These are phyloP conservation scores for Trametes elegans DNA, from an alignment of 768 basidiomycete species.

Conservation along the genomic window DNA sequence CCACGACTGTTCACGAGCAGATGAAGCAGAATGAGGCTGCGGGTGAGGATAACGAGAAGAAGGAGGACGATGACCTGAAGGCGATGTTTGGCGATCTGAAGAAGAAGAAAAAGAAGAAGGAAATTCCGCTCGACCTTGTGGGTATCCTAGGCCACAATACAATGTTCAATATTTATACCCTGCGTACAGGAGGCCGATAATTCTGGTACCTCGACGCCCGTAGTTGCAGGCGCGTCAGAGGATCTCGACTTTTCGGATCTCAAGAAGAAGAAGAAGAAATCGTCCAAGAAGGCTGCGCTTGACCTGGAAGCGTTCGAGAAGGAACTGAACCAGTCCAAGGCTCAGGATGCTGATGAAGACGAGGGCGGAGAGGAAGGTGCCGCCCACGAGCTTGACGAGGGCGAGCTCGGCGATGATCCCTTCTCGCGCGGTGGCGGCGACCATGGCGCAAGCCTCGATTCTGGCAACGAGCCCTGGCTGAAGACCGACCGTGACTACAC, in stretches of 20 bases:
- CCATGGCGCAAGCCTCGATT: constrained; percentile 59
- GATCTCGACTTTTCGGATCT: constrained; percentile 94
- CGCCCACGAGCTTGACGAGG: constrained; percentile 62
- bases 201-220: constrained; percentile 64
- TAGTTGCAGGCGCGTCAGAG: constrained; percentile 42
- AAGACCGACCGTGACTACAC: constrained; percentile 92
- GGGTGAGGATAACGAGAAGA: constrained; percentile 38
- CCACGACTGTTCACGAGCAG: constrained; percentile 71
- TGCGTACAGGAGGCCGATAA: constrained; percentile 42
- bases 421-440: constrained; percentile 60
- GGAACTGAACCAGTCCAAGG: constrained; percentile 73
- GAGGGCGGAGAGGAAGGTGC: constrained; percentile 64
- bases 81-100: constrained; percentile 87
- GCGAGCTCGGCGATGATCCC: constrained; percentile 86
- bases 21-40: constrained; percentile 53
- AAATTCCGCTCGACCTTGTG: constrained; percentile 81
- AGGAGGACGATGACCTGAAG: constrained; percentile 74
- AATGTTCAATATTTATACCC: neutral
- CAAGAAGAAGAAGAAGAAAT: constrained; percentile 97
- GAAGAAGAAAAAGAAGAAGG: constrained; percentile 93
- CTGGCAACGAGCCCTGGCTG: constrained; percentile 86
- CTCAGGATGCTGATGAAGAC: constrained; percentile 53
- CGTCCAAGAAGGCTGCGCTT: constrained; percentile 80
- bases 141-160: constrained; percentile 25
- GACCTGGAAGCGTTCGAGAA: constrained; percentile 95